A percentile compares a stretch with the other conserved stretches of the same genome.
phyloP scores from a whole-genome alignment of 768 basidiomycete species.

The Trichaptum fuscoviolaceum region DNA sequence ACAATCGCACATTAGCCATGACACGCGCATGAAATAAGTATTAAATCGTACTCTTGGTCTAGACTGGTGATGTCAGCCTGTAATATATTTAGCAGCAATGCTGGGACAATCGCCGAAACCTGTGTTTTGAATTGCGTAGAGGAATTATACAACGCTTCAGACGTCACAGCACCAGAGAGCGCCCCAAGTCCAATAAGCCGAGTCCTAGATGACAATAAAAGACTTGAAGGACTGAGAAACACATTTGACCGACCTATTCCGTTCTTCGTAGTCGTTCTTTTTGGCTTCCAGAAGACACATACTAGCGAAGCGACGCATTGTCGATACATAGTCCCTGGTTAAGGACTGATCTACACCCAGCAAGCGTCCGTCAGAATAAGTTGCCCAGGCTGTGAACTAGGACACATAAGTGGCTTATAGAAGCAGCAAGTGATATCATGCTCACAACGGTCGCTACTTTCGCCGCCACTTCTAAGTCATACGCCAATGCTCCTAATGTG shows the following conservation, averaged over 20 bases:
- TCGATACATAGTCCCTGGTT: slow-evolving; percentile 64
- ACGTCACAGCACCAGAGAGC: slow-evolving; percentile 72
- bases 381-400: slow-evolving; percentile 88
- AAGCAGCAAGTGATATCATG: slow-evolving; percentile 14
- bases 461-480: slow-evolving; percentile 71
- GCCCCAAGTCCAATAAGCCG: slow-evolving; percentile 84
- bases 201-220: slow-evolving; percentile 42
- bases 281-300: slow-evolving; percentile 48
- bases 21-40: slow-evolving; percentile 2
- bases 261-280: slow-evolving; percentile 58
- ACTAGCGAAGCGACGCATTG: slow-evolving; percentile 57
- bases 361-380: slow-evolving; percentile 81
- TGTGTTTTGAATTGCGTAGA: slow-evolving; percentile 68
- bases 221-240: not conserved
- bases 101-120: slow-evolving; percentile 61
- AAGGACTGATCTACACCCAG: slow-evolving; percentile 72
- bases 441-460: slow-evolving; percentile 78
- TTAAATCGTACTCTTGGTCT: slow-evolving; percentile 58
- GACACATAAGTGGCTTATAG: not conserved
- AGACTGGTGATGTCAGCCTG: slow-evolving; percentile 54
- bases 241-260: slow-evolving; percentile 53
- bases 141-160: slow-evolving; percentile 77
- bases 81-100: slow-evolving; percentile 64
- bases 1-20: slow-evolving; percentile 11
- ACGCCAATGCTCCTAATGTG: slow-evolving; percentile 47